A percentile compares a stretch with the other conserved stretches of the same genome.
Evolutionary conservation across 2,329 filamentous ascomycete species (phyloP).

Genomic region (Colletotrichum filicis): DNA sequence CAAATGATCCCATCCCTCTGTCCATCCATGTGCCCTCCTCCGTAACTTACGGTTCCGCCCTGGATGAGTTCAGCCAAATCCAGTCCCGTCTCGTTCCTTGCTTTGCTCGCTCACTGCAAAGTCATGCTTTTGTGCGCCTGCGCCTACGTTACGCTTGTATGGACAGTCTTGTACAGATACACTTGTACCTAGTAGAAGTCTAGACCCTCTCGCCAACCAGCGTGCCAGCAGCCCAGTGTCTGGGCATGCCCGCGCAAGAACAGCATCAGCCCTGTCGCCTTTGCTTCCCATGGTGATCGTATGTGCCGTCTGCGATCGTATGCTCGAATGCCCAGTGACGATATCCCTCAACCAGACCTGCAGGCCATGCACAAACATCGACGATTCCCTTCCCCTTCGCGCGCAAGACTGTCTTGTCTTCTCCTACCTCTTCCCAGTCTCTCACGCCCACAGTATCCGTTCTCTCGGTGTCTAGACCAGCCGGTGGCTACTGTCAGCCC

Average conservation of each 20-base stretch:
- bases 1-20: neutral
- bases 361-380: neutral
- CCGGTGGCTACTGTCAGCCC: constrained; percentile 13
- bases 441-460: constrained; percentile 24
- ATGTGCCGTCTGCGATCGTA: constrained; percentile 20
- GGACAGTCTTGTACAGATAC: neutral
- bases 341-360: neutral
- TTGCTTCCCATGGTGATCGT: constrained; percentile 14
- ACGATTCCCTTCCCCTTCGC: neutral
- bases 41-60: constrained; percentile 28
- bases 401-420: neutral
- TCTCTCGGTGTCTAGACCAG: constrained; percentile 17
- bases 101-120: neutral
- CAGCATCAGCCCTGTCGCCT: constrained; percentile 18
- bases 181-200: neutral
- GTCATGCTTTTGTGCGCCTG: neutral
- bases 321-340: neutral
- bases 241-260: too few relatives aligned
- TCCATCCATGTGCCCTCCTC: neutral
- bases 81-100: neutral
- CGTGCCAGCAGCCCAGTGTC: too few relatives aligned
- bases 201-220: neutral
- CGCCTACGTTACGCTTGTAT: neutral
- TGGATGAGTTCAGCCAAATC: neutral
- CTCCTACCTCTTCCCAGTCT: constrained; percentile 27